Conservation (phyloP, 1,139 yeast species). For the Protomyces inundatus region DNA sequence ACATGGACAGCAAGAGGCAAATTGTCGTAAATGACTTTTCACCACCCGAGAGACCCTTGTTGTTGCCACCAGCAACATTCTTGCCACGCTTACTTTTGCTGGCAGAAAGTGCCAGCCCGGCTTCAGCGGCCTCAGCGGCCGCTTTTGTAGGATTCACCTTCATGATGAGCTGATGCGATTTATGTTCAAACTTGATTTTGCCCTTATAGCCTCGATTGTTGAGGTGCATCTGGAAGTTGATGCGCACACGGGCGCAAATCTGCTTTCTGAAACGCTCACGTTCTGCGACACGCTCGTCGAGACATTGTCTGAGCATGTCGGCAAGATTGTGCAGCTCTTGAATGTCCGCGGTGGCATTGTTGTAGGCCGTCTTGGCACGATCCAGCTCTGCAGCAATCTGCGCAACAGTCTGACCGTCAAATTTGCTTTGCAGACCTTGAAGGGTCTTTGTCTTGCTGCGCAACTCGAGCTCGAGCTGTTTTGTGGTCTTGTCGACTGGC, state of each 20-base stretch:
- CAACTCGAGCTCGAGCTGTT: slow-evolving; percentile 9
- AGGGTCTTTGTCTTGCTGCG: slow-evolving; percentile 20
- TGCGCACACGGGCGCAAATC: slow-evolving; percentile 34
- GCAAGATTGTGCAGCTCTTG: slow-evolving; percentile 23
- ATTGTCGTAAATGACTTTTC: slow-evolving; percentile 93
- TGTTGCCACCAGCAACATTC: slow-evolving; percentile 57
- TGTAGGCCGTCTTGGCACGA: slow-evolving; percentile 22
- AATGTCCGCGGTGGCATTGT: slow-evolving; percentile 26
- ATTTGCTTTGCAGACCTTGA: slow-evolving; percentile 2
- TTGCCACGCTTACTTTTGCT: slow-evolving; percentile 45
- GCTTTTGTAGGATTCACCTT: slow-evolving; percentile 35
- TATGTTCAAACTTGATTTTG: slow-evolving; percentile 56
- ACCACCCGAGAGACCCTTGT: slow-evolving; percentile 89
- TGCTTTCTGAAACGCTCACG: slow-evolving; percentile 29
- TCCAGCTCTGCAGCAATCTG: slow-evolving; percentile 22
- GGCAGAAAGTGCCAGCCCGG: slow-evolving; percentile 4
- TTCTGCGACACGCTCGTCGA: slow-evolving; percentile 31
- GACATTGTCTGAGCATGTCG: slow-evolving; percentile 28
- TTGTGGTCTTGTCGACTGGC: slow-evolving; percentile 11
- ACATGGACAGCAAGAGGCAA: slow-evolving; percentile 77
- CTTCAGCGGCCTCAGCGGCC: slow-evolving; percentile 21
- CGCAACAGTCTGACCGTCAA: slow-evolving; percentile 28
- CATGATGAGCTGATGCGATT: slow-evolving; percentile 31
- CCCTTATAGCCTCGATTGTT: slow-evolving; percentile 67
- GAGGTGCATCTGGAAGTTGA: slow-evolving; percentile 36